A percentile compares a stretch with the other conserved stretches of the same genome.
Conservation (phyloP, 345 rosid genomes). For the Bretschneidera sinensis region DNA sequence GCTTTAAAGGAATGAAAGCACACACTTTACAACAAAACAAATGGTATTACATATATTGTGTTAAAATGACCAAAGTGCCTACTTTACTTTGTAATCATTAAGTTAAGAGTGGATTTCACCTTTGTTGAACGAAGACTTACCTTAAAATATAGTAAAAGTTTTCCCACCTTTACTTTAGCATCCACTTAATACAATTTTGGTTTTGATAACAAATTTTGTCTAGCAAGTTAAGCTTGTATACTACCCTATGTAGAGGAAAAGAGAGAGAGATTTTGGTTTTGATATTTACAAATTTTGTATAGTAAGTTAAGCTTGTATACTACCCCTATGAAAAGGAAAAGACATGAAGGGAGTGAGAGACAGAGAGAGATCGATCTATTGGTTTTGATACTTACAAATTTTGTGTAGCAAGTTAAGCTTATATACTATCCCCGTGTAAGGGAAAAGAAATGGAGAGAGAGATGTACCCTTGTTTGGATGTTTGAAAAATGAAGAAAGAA, state of each 20-base stretch:
- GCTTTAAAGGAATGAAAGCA: conserved; percentile 32
- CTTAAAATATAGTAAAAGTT: conserved; percentile 10
- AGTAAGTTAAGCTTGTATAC: too few species aligned
- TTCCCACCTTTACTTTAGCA: conserved; percentile 16
- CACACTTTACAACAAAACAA: conserved; percentile 28
- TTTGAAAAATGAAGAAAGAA: too few species aligned
- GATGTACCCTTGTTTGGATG: too few species aligned
- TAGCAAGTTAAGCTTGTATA: neutral
- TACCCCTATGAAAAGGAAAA: too few species aligned
- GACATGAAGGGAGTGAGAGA: too few species aligned
- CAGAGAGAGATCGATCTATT: too few species aligned
- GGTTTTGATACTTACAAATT: too few species aligned
- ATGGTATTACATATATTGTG: conserved; percentile 1
- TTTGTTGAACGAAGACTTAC: conserved; percentile 24
- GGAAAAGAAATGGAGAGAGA: too few species aligned
- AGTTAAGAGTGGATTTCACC: conserved; percentile 23
- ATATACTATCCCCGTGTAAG: too few species aligned
- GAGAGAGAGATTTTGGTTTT: too few species aligned
- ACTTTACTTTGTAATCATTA: conserved; percentile 27
- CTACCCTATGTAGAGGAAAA: neutral
- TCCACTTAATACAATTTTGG: conserved; percentile 8
- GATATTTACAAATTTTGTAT: too few species aligned
- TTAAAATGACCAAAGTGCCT: conserved; percentile 24
- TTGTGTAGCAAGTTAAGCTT: too few species aligned
- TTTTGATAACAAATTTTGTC: conserved; percentile 17